A percentile compares a stretch with the other conserved stretches of the same genome.
phyloP scores from a whole-genome alignment of 2,329 filamentous ascomycete species.

The Epichloe typhina region DNA sequence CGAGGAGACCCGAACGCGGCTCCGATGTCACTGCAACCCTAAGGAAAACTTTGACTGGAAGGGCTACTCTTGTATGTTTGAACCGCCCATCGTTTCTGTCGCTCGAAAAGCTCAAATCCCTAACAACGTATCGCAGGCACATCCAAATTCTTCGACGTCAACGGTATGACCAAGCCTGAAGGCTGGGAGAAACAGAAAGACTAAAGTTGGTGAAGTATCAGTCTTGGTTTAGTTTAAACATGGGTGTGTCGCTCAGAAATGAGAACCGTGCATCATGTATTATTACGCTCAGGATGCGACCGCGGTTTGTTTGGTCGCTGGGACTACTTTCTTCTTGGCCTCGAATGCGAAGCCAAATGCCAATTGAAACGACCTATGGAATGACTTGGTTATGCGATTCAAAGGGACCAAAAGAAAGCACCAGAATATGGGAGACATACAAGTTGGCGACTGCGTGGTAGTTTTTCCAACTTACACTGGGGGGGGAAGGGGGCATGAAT shows the following conservation, averaged over 20 bases:
- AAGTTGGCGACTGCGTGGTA: neutral
- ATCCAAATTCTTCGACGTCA: slow-evolving; percentile 72
- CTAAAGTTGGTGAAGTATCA: neutral
- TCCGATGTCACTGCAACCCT: slow-evolving; percentile 90
- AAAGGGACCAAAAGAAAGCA: neutral
- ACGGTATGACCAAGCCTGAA: slow-evolving; percentile 66
- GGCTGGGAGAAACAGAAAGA: slow-evolving; percentile 49
- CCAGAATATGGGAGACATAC: neutral
- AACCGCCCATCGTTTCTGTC: no score
- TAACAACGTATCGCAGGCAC: slow-evolving; percentile 32
- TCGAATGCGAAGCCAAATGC: neutral
- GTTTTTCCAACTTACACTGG: neutral
- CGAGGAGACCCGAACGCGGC: slow-evolving; percentile 68
- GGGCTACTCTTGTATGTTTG: slow-evolving; percentile 75
- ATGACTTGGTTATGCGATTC: neutral
- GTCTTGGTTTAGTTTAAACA: neutral
- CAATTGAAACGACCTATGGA: neutral
- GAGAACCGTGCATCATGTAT: slow-evolving; percentile 1
- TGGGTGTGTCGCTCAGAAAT: neutral
- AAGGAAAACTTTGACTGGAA: slow-evolving; percentile 99
- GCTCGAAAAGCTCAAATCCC: neutral
- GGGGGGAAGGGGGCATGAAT: neutral
- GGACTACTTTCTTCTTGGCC: neutral
- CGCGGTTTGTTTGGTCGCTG: neutral
- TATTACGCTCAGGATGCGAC: neutral